phyloP scores from a whole-genome alignment of 495 filamentous ascomycete genomes.

The Aspergillus heteromorphus region DNA sequence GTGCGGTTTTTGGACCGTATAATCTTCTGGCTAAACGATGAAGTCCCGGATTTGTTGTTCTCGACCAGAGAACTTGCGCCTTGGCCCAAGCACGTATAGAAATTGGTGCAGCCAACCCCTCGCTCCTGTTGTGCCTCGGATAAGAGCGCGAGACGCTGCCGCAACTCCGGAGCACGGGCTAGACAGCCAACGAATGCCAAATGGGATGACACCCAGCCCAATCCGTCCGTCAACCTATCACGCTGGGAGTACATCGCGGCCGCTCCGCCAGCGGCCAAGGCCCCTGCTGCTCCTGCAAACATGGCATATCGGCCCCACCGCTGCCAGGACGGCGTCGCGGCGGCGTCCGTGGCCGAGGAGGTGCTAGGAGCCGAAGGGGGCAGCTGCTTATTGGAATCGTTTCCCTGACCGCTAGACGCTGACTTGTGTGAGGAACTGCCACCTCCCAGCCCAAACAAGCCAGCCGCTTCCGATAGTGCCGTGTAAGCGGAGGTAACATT shows the following conservation, averaged over 20 bases:
- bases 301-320: constrained; percentile 79
- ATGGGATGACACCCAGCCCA: constrained; percentile 80
- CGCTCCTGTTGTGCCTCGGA: constrained; percentile 48
- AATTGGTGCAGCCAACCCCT: constrained; percentile 66
- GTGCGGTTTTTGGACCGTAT: constrained; percentile 58
- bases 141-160: constrained; percentile 54
- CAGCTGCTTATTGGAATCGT: constrained; percentile 16
- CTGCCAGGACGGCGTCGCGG: constrained; percentile 55
- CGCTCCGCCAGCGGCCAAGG: constrained; percentile 79
- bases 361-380: constrained; percentile 24
- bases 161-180: constrained; percentile 69
- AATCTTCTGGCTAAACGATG: constrained; percentile 35
- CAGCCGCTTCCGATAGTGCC: constrained; percentile 59
- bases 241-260: constrained; percentile 81
- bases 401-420: constrained; percentile 8
- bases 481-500: constrained; percentile 64
- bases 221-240: constrained; percentile 66
- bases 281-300: constrained; percentile 73
- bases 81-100: constrained; percentile 78
- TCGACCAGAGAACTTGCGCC: constrained; percentile 43
- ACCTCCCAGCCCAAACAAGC: constrained; percentile 53
- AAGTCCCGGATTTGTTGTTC: constrained; percentile 19
- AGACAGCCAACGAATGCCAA: constrained; percentile 94
- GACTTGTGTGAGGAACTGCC: constrained; percentile 16
- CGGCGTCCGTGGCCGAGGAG: constrained; percentile 40